These are phyloP conservation scores for Sclerospora graminicola DNA, from an alignment of 352 stramenopile genomes.

Conservation along the genomic window DNA sequence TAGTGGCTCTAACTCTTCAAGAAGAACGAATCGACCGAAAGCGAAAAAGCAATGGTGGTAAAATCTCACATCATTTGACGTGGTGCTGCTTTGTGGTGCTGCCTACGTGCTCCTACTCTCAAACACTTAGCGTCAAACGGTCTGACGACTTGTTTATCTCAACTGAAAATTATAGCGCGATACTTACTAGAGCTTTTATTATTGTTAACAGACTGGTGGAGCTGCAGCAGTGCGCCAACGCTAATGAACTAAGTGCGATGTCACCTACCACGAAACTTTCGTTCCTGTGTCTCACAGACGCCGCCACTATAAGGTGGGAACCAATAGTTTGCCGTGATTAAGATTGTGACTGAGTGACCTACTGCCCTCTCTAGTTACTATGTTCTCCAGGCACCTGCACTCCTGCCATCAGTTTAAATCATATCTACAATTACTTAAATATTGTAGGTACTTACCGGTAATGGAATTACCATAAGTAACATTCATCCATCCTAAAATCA, in stretches of 20 bases:
- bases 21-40: slow-evolving; percentile 32
- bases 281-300: slow-evolving; percentile 40
- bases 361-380: slow-evolving; percentile 29
- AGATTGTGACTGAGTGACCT: neutral
- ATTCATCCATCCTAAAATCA: too few relatives aligned
- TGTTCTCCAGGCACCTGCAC: slow-evolving; percentile 18
- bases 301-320: slow-evolving; percentile 35
- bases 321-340: neutral
- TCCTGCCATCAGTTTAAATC: slow-evolving; percentile 4
- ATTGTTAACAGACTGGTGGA: slow-evolving; percentile 18
- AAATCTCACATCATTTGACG: neutral
- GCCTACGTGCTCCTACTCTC: slow-evolving; percentile 8
- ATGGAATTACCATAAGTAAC: too few relatives aligned
- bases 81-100: slow-evolving; percentile 33
- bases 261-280: slow-evolving; percentile 9
- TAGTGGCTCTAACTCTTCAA: slow-evolving; percentile 15
- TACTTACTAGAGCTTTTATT: neutral
- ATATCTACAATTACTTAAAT: too few relatives aligned
- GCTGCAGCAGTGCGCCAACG: slow-evolving; percentile 23
- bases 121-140: slow-evolving; percentile 31
- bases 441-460: too few relatives aligned
- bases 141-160: slow-evolving; percentile 2
- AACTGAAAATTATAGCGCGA: neutral
- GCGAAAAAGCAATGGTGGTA: slow-evolving; percentile 21
- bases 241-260: slow-evolving; percentile 5